phyloP scores from a whole-genome alignment of 164 flowering plant species.

The Magnolia sinica region DNA sequence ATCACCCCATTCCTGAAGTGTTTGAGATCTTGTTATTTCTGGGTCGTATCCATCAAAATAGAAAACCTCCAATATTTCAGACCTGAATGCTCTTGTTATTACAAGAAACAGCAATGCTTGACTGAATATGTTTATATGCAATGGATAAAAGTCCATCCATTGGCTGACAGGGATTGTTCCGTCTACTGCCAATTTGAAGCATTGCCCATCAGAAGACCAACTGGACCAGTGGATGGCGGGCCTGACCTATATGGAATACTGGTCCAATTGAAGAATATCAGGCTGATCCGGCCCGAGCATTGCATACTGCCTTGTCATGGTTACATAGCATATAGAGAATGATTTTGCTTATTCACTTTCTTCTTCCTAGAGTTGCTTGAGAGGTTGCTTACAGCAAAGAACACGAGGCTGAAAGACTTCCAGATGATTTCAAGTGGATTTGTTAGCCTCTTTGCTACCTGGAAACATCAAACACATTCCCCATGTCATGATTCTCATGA shows the following conservation, averaged over 20 bases:
- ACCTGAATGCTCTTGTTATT: neutral
- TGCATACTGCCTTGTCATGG: neutral
- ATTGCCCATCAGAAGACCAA: neutral
- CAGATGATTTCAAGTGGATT: constrained; percentile 88
- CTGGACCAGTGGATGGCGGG: neutral
- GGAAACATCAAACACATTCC: constrained; percentile 10
- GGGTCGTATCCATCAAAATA: neutral
- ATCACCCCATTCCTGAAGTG: constrained; percentile 95
- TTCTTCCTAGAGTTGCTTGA: neutral
- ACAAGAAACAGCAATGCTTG: neutral
- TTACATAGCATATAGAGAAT: neutral
- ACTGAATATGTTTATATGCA: neutral
- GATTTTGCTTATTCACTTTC: neutral
- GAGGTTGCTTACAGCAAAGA: constrained; percentile 76
- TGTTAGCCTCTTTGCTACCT: constrained; percentile 69
- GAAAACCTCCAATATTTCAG: neutral
- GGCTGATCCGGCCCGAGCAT: neutral
- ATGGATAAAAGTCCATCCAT: neutral
- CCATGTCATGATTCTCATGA: neutral
- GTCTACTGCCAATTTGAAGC: neutral
- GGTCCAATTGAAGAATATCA: neutral
- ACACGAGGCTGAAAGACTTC: constrained; percentile 95
- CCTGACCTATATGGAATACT: neutral
- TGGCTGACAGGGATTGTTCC: neutral
- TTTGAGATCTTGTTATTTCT: neutral